phyloP scores from a whole-genome alignment of 2,329 filamentous ascomycete genomes.

The Fusarium burgessii region DNA sequence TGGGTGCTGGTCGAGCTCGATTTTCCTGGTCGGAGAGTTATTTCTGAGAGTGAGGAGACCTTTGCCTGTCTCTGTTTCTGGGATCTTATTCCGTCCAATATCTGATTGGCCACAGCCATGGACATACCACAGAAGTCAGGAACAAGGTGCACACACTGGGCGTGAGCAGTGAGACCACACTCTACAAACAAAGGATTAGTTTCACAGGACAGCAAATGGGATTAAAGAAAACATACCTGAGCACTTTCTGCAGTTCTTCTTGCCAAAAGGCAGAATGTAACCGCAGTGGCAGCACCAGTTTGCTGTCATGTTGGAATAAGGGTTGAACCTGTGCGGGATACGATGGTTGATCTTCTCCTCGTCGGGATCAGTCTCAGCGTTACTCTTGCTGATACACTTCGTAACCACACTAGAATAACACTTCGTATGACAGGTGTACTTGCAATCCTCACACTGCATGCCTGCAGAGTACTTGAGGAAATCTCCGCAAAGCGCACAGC shows the following conservation, averaged over 20 bases:
- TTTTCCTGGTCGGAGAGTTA: constrained; percentile 71
- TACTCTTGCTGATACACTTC: constrained; percentile 99
- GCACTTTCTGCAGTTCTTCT: constrained; percentile 95
- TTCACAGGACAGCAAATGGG: constrained; percentile 43
- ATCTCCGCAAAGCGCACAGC: constrained; percentile 95
- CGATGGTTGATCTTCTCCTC: constrained; percentile 99
- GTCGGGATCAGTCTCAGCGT: constrained; percentile 97
- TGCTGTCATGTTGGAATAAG: constrained; percentile 97
- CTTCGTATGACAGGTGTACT: constrained; percentile 98
- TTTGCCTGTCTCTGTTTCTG: constrained; percentile 77
- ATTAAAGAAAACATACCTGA: constrained; percentile 67
- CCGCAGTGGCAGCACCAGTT: constrained; percentile 99
- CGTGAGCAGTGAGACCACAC: constrained; percentile 91
- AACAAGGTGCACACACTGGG: constrained; percentile 91
- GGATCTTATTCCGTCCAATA: constrained; percentile 85
- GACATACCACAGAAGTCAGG: constrained; percentile 99
- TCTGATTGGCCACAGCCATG: constrained; percentile 96
- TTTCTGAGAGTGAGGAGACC: constrained; percentile 69
- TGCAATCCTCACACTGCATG: constrained; percentile 99
- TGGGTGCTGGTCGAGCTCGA: constrained; percentile 56
- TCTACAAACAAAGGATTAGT: constrained; percentile 63
- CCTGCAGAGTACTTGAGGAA: constrained; percentile 98
- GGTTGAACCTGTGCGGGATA: constrained; percentile 95
- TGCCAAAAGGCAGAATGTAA: constrained; percentile 93
- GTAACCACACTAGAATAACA: constrained; percentile 97